Base-by-base conservation (phyloP, 2,329 filamentous ascomycete species). In the Colletotrichum sp. region DNA sequence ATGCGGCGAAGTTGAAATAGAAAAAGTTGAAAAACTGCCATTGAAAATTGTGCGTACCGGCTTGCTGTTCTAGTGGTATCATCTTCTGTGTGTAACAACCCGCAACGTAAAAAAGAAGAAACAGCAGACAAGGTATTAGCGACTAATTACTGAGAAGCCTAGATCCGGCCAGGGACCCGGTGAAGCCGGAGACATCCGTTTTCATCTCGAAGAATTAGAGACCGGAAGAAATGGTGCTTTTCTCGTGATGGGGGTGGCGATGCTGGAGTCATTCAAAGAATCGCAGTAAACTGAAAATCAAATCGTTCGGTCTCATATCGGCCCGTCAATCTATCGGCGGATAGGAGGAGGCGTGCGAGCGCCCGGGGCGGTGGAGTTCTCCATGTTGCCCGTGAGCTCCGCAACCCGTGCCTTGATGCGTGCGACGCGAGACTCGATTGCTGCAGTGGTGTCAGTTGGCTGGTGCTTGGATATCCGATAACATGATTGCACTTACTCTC, bases 361-460 rank as follows among this genome's bases (percentile, higher is more conserved):
- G 32, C 30, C 83, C 30, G 89, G 87, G 8, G 82, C 83, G 55
- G 80, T 82, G 38, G 84, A 84, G 58, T 86, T 88, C 81, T 96
- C 94, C 91, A 95, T 95, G 84, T 94, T 95, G 80, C 94, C 94
- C 3, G 97, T 99, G 80, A 99, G 87, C 84, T 98, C 96, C 68
- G 97, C 97, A 74, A 99, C 97, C 77, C 97, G 94, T 76, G 97
- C 97, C 87, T 98, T 99, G 90, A 99, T 99, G 78, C 97, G 94
- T 65, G 97, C 97, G 75, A 99, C 97, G 79, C 97, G 95, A 65
- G 96, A 96, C 85, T 99, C 97, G 81, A 99, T 99, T 43, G 96
- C 95, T 98, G 70, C 28, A 15, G 57, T 2, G 4, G 12, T 7
- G 32, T 24, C 48, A 55, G 18, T 52, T 52, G 43, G 43, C 58